Conservation (phyloP, 805 yeast genomes). For the Geotrichum ghanense region DNA sequence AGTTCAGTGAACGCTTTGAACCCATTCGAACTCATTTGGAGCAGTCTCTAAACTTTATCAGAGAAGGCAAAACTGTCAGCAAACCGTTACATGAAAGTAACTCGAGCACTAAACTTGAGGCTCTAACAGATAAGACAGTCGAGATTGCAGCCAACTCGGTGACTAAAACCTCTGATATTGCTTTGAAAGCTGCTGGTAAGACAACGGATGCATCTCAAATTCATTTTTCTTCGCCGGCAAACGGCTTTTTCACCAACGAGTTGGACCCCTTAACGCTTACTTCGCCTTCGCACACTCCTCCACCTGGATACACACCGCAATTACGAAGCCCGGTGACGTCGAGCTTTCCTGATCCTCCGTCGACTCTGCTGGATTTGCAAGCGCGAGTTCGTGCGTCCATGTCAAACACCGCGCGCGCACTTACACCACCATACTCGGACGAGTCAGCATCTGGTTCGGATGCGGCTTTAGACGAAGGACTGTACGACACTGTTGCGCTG, state of each 20-base stretch:
- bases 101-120: constrained; percentile 7
- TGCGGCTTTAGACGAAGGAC: constrained; percentile 15
- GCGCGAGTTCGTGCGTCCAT: constrained; percentile 18
- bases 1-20: constrained; percentile 21
- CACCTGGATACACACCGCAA: too few relatives aligned
- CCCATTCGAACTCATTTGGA: constrained; percentile 19
- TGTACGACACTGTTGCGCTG: constrained; percentile 19
- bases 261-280: constrained; percentile 14
- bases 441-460: constrained; percentile 10
- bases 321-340: constrained; percentile 10
- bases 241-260: constrained; percentile 20
- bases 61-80: constrained; percentile 20
- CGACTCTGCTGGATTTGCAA: constrained; percentile 4
- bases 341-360: background rate
- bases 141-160: constrained; percentile 36
- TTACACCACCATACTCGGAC: constrained; percentile 9
- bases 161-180: constrained; percentile 16
- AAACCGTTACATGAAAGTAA: constrained; percentile 19
- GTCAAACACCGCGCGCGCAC: constrained; percentile 18
- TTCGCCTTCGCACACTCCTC: background rate
- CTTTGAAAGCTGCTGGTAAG: constrained; percentile 9
- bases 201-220: constrained; percentile 13
- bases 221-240: constrained; percentile 15
- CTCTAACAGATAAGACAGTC: constrained; percentile 30
- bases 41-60: constrained; percentile 16